Conservation (phyloP, 345 rosid species). For the Gossypium australe region DNA sequence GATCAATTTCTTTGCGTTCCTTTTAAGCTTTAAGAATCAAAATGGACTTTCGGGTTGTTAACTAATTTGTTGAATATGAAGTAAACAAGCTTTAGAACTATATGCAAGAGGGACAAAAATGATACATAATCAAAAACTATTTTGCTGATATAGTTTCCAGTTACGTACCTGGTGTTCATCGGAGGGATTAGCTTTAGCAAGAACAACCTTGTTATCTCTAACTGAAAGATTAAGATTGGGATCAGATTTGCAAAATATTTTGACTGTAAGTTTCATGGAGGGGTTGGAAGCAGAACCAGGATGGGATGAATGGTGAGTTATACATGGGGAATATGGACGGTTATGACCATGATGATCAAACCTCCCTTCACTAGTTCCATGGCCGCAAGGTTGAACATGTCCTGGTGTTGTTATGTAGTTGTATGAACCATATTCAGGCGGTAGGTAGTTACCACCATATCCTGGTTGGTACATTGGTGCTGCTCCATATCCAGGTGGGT, state of each 20-base stretch:
- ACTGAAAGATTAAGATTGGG: constrained; percentile 52
- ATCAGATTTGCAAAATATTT: constrained; percentile 59
- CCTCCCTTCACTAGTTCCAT: background rate
- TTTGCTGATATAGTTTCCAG: background rate
- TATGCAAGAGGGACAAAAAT: too few relatives aligned
- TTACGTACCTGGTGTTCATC: constrained; percentile 50
- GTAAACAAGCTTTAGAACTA: too few relatives aligned
- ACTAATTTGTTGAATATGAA: too few relatives aligned
- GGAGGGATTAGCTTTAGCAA: constrained; percentile 49
- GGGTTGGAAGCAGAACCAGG: background rate
- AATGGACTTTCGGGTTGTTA: background rate
- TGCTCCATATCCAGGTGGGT: background rate
- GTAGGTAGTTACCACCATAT: background rate
- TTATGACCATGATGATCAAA: background rate
- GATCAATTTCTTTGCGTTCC: background rate
- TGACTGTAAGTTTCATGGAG: constrained; percentile 33
- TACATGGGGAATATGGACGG: background rate
- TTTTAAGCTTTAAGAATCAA: background rate
- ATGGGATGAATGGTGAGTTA: background rate
- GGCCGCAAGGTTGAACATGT: background rate
- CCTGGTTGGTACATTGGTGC: too few relatives aligned
- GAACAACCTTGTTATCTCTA: constrained; percentile 51
- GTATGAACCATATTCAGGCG: constrained; percentile 7
- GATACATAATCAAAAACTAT: background rate
- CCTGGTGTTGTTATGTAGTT: background rate